Evolutionary conservation across 2,329 filamentous ascomycete species (phyloP).

Genomic region (Hymenoscyphus albidus): DNA sequence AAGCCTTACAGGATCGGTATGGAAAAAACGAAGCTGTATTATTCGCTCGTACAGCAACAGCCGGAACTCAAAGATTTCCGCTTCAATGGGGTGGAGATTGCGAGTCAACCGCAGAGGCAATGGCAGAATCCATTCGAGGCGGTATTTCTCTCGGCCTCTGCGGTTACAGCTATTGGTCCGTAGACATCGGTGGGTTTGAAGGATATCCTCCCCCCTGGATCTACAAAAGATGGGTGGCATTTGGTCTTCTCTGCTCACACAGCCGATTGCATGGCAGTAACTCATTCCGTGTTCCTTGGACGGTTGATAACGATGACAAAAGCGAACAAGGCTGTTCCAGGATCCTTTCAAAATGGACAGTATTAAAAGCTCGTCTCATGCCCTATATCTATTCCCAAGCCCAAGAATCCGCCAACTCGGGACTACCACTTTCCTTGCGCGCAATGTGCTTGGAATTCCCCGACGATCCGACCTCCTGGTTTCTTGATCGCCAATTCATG

Average conservation of each 20-base stretch:
- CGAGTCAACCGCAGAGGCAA: conserved; percentile 58
- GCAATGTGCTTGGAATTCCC: conserved; percentile 59
- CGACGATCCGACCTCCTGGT: conserved; percentile 54
- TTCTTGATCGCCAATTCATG: conserved; percentile 58
- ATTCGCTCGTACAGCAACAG: conserved; percentile 55
- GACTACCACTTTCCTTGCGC: conserved; percentile 51
- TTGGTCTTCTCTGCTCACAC: conserved; percentile 58
- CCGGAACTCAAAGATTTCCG: conserved; percentile 56
- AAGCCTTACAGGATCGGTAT: conserved; percentile 46
- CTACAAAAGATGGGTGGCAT: conserved; percentile 63
- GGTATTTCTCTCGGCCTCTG: conserved; percentile 53
- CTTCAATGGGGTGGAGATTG: conserved; percentile 61
- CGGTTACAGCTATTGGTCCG: conserved; percentile 58
- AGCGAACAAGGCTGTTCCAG: conserved; percentile 46
- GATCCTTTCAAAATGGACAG: conserved; percentile 43
- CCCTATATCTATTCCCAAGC: conserved; percentile 55
- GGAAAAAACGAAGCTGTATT: conserved; percentile 51
- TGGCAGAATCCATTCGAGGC: conserved; percentile 58
- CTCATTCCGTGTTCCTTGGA: conserved; percentile 61
- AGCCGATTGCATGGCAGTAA: conserved; percentile 56
- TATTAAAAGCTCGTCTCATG: conserved; percentile 52
- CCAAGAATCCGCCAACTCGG: conserved; percentile 44
- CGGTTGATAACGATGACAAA: conserved; percentile 52
- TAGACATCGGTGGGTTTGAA: conserved; percentile 61
- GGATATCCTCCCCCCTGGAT: conserved; percentile 54